These are phyloP conservation scores for Fusarium buxicola DNA, from an alignment of 2,329 filamentous ascomycete genomes.

Conservation along the genomic window DNA sequence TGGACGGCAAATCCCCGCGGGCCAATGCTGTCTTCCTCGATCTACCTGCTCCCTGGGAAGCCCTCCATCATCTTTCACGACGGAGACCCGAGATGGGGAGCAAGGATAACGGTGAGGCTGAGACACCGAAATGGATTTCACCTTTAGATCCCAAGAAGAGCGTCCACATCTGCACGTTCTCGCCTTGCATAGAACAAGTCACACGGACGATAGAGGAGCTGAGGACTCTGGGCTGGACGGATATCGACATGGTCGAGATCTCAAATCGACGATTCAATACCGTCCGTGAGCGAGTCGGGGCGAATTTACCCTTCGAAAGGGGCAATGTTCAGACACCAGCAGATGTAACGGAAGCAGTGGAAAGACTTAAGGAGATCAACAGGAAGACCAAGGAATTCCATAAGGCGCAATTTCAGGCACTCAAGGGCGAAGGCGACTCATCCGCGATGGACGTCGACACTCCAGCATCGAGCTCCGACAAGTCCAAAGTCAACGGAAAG, in stretches of 20 bases:
- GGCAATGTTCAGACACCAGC: constrained; percentile 77
- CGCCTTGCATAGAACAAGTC: constrained; percentile 96
- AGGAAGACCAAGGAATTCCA: constrained; percentile 75
- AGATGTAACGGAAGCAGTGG: constrained; percentile 83
- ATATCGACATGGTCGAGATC: constrained; percentile 94
- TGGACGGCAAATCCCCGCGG: constrained; percentile 68
- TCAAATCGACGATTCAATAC: constrained; percentile 83
- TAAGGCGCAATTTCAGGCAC: constrained; percentile 46
- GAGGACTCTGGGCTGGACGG: constrained; percentile 85
- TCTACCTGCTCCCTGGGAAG: constrained; percentile 83
- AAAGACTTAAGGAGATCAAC: constrained; percentile 79
- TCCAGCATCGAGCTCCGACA: constrained; percentile 43
- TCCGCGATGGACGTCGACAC: constrained; percentile 58
- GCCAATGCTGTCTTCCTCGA: constrained; percentile 83
- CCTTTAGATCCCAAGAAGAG: constrained; percentile 78
- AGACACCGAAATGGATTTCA: constrained; percentile 59
- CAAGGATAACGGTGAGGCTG: constrained; percentile 38
- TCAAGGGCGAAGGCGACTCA: constrained; percentile 41
- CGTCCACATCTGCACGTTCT: constrained; percentile 91
- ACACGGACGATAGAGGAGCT: constrained; percentile 85
- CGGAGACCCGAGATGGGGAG: constrained; percentile 46
- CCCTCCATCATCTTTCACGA: constrained; percentile 79
- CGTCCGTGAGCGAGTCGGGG: constrained; percentile 81
- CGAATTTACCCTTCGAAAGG: constrained; percentile 72
- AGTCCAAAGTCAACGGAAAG: constrained; percentile 44